Percentiles rank a stretch among this genome's conserved stretches.
phyloP scores from a whole-genome alignment of 768 basidiomycete genomes.

The Boletus vermiculosoides region DNA sequence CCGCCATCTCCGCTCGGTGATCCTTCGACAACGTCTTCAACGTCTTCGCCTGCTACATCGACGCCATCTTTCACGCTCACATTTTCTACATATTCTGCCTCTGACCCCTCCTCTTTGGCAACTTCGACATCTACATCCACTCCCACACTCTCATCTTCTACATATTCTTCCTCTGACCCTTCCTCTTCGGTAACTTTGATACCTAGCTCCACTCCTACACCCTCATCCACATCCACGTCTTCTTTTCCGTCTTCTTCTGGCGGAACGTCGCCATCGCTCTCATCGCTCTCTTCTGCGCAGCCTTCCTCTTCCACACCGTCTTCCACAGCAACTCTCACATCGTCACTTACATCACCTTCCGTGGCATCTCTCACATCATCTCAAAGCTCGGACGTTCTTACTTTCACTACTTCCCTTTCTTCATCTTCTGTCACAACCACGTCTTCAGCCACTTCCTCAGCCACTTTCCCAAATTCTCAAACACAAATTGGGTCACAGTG shows the following conservation, averaged over 20 bases:
- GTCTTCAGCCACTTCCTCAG: neutral
- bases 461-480: conserved; percentile 9
- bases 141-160: neutral
- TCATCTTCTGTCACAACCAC: neutral
- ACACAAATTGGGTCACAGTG: conserved; percentile 27
- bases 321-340: neutral
- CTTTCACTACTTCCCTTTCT: neutral
- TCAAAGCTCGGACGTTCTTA: neutral
- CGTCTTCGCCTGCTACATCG: neutral
- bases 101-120: neutral
- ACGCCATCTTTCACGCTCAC: neutral
- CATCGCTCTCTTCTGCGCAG: neutral
- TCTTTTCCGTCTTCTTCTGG: neutral
- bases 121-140: neutral
- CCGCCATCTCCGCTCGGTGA: neutral
- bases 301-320: conserved; percentile 2
- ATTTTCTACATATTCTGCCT: neutral
- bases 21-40: neutral
- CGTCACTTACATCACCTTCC: neutral
- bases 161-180: neutral
- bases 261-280: neutral
- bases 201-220: neutral
- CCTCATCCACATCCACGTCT: neutral
- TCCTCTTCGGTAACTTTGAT: neutral
- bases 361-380: neutral